Conservation (phyloP, 768 basidiomycete species). For the Coprinopsis sp. region DNA sequence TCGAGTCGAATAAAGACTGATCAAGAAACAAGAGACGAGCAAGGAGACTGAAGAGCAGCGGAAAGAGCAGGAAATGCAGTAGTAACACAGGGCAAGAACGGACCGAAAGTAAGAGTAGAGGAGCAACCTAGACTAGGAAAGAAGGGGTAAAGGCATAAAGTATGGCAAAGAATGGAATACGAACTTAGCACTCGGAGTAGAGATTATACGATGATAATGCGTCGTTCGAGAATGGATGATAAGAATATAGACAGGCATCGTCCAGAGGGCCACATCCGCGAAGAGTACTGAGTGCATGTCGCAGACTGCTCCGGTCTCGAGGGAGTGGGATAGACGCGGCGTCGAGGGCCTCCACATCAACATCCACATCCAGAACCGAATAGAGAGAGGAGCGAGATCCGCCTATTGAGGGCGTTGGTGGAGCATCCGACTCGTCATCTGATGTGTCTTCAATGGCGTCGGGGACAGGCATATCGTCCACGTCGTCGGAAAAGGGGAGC, state of each 20-base stretch:
- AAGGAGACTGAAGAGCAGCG: background rate
- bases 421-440: constrained; percentile 78
- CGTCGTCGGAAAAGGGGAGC: constrained; percentile 60
- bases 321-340: constrained; percentile 48
- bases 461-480: constrained; percentile 66
- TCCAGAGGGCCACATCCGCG: constrained; percentile 61
- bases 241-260: constrained; percentile 46
- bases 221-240: constrained; percentile 60
- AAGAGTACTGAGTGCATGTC: constrained; percentile 41
- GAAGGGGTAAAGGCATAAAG: constrained; percentile 21
- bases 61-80: background rate
- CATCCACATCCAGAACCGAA: too few species aligned
- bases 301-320: constrained; percentile 44
- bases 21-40: constrained; percentile 3
- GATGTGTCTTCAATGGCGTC: constrained; percentile 83
- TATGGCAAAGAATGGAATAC: constrained; percentile 23
- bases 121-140: constrained; percentile 11
- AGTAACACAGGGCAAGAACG: background rate
- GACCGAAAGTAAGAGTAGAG: too few species aligned
- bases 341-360: constrained; percentile 26
- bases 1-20: background rate
- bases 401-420: constrained; percentile 56
- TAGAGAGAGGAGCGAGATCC: constrained; percentile 54
- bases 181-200: constrained; percentile 62
- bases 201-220: constrained; percentile 46